Evolutionary conservation across 371 early-diverging fungal species (phyloP).

Genomic region (Fennellomyces sp.): DNA sequence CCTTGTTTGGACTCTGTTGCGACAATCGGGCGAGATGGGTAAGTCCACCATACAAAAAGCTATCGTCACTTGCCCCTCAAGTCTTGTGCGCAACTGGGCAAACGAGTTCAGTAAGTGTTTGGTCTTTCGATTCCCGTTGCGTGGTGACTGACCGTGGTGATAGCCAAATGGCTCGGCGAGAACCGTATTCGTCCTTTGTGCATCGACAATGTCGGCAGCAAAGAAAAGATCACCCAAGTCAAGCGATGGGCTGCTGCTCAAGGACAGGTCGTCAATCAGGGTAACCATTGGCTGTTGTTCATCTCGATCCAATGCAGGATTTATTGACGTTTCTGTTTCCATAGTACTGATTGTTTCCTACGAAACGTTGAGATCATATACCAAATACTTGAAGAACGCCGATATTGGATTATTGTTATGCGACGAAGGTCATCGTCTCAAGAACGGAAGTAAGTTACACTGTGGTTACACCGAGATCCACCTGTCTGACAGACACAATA

Average conservation of each 20-base stretch:
- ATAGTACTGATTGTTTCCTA: conserved; percentile 93
- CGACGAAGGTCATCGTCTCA: conserved; percentile 98
- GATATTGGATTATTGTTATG: conserved; percentile 94
- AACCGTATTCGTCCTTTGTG: conserved; percentile 80
- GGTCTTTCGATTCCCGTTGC: background rate
- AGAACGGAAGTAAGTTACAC: conserved; percentile 70
- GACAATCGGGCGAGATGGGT: conserved; percentile 86
- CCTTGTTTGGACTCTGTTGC: conserved; percentile 91
- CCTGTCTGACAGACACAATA: no score
- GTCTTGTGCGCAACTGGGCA: conserved; percentile 87
- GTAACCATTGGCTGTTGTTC: conserved; percentile 30
- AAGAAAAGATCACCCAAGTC: conserved; percentile 83
- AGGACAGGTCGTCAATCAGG: conserved; percentile 83
- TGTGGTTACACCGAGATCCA: background rate
- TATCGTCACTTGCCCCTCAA: conserved; percentile 83
- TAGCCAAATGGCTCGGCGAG: conserved; percentile 92
- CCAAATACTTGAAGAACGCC: conserved; percentile 69
- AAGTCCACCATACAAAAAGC: conserved; percentile 93
- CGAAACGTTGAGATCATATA: conserved; percentile 88
- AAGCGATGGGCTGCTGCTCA: conserved; percentile 82
- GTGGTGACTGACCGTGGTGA: background rate
- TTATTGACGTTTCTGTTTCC: background rate
- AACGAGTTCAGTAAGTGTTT: conserved; percentile 67
- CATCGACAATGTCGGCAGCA: conserved; percentile 86
- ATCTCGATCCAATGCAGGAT: background rate